These are phyloP conservation scores for Leishmania amazonensis DNA, from an alignment of 208 protist genomes.

Conservation along the genomic window DNA sequence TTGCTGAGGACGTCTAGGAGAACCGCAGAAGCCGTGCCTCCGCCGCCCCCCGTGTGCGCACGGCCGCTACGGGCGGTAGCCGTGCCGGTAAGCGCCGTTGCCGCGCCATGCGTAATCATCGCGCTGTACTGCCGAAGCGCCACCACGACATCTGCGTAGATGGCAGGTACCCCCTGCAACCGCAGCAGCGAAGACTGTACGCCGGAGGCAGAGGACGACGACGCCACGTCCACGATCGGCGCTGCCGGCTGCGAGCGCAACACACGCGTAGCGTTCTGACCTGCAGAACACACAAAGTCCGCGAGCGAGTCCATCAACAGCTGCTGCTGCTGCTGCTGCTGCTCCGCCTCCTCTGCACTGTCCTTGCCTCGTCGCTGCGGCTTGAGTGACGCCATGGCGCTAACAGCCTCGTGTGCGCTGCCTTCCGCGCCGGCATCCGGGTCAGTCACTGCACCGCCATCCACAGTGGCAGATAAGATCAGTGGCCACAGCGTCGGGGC, in stretches of 20 bases:
- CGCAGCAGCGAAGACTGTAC: not conserved
- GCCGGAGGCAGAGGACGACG: not conserved
- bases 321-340: not conserved
- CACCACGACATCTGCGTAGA: constrained; percentile 37
- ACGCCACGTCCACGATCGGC: not conserved
- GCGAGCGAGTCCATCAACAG: constrained; percentile 9
- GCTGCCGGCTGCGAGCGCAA: constrained; percentile 10
- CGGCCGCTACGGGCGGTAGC: not conserved
- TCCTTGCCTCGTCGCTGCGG: not conserved
- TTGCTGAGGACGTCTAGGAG: constrained; percentile 45
- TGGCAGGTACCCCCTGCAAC: constrained; percentile 42
- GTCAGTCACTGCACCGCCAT: constrained; percentile 1
- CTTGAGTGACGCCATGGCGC: not conserved
- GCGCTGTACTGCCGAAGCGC: constrained; percentile 30
- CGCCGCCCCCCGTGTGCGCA: constrained; percentile 2
- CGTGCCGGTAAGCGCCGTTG: not conserved
- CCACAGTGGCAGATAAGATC: not conserved
- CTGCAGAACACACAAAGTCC: constrained; percentile 18
- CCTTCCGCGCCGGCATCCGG: constrained; percentile 4
- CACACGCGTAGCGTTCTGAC: constrained; percentile 11
- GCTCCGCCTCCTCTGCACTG: not conserved
- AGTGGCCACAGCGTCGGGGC: constrained; percentile 27
- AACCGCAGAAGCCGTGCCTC: not conserved
- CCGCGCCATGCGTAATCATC: not conserved
- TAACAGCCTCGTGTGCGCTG: not conserved